Evolutionary conservation across 306 rosid genomes (phyloP).

Genomic region (Medicago lupulina): DNA sequence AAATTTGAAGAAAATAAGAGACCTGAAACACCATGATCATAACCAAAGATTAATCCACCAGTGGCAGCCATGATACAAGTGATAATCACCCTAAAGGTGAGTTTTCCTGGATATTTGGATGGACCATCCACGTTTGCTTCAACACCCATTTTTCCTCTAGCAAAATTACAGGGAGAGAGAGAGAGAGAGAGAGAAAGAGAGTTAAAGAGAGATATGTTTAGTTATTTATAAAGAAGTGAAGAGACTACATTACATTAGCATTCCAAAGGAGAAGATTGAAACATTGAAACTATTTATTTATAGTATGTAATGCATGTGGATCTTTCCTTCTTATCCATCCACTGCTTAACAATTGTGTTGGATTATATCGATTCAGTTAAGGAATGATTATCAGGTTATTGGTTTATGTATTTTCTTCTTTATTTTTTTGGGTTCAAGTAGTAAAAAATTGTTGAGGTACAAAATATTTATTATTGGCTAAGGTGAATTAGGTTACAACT

Average conservation of each 20-base stretch:
- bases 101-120: constrained; percentile 57
- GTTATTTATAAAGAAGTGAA: neutral
- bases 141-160: neutral
- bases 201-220: neutral
- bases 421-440: too few relatives aligned
- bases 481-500: too few relatives aligned
- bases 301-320: neutral
- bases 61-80: constrained; percentile 67
- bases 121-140: constrained; percentile 22
- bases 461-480: too few relatives aligned
- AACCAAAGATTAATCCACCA: constrained; percentile 84
- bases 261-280: neutral
- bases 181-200: too few relatives aligned
- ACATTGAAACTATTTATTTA: neutral
- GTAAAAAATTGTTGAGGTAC: too few relatives aligned
- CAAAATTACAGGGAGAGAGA: neutral
- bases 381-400: neutral
- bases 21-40: constrained; percentile 91
- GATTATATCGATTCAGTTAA: neutral
- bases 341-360: neutral
- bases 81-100: constrained; percentile 58
- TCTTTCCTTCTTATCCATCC: constrained; percentile 26
- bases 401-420: too few relatives aligned
- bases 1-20: neutral
- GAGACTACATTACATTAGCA: neutral